A percentile compares a stretch with the other conserved stretches of the same genome.
Evolutionary conservation across 2,329 filamentous ascomycete genomes (phyloP).

Genomic region (Neonectria punicea): DNA sequence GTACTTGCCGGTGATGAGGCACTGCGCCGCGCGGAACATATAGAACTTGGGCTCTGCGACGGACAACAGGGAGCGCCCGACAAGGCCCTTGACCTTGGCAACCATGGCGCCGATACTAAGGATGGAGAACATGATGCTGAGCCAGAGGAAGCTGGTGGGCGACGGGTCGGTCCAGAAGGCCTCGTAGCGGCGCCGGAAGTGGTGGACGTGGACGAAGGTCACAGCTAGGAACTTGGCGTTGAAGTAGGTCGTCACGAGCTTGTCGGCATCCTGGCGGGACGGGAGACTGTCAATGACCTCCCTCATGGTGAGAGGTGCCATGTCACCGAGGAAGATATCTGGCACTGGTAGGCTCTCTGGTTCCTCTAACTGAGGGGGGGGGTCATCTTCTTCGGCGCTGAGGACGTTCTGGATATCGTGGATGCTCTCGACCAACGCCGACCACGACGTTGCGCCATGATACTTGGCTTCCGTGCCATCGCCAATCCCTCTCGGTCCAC

Average conservation of each 20-base stretch:
- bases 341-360: constrained; percentile 31
- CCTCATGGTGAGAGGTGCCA: constrained; percentile 41
- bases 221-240: constrained; percentile 51
- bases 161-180: constrained; percentile 57
- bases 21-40: constrained; percentile 54
- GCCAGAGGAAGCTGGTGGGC: constrained; percentile 57
- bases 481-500: not conserved
- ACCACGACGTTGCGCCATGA: constrained; percentile 54
- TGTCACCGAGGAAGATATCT: constrained; percentile 49
- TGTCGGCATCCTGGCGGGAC: constrained; percentile 49
- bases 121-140: constrained; percentile 62
- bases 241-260: constrained; percentile 52
- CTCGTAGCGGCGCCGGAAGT: constrained; percentile 61
- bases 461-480: constrained; percentile 41
- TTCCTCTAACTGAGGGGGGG: constrained; percentile 20
- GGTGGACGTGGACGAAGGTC: constrained; percentile 52
- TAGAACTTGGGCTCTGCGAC: constrained; percentile 46
- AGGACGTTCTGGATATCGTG: constrained; percentile 54
- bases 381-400: constrained; percentile 35
- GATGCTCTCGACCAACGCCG: constrained; percentile 55
- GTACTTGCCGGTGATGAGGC: constrained; percentile 60
- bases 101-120: constrained; percentile 54
- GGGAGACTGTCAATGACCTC: constrained; percentile 51
- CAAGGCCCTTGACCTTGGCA: constrained; percentile 43
- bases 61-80: constrained; percentile 31